These are phyloP conservation scores for Drechslera avenae DNA, from an alignment of 2,329 filamentous ascomycete genomes.

Conservation along the genomic window DNA sequence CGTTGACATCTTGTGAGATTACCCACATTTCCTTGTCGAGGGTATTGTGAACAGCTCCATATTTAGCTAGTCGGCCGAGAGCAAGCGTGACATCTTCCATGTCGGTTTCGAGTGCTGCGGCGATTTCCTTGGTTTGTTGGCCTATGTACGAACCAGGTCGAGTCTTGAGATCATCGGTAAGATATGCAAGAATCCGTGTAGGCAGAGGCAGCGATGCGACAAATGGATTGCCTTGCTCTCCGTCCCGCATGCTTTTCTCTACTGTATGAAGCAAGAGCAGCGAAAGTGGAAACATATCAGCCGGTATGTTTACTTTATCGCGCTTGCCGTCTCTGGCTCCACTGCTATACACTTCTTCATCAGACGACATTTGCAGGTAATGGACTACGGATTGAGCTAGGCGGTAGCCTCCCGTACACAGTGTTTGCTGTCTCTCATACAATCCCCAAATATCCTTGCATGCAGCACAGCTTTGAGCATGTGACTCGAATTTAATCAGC, in stretches of 20 bases:
- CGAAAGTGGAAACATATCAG: constrained; percentile 19
- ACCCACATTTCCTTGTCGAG: constrained; percentile 25
- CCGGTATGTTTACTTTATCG: constrained; percentile 28
- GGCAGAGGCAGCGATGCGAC: constrained; percentile 7
- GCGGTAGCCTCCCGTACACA: constrained; percentile 32
- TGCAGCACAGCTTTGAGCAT: constrained; percentile 28
- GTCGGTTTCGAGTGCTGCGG: constrained; percentile 5
- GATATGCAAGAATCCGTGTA: constrained; percentile 13
- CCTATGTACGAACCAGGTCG: constrained; percentile 29
- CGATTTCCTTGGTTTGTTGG: constrained; percentile 11
- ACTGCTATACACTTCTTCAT: constrained; percentile 28
- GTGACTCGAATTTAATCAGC: constrained; percentile 34
- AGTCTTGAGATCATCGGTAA: constrained; percentile 17
- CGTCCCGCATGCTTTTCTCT: constrained; percentile 16
- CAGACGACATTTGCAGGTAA: constrained; percentile 29
- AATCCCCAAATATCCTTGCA: constrained; percentile 18
- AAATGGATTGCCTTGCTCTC: not conserved
- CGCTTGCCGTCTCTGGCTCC: constrained; percentile 12
- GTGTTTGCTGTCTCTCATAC: not conserved
- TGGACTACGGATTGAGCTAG: constrained; percentile 26
- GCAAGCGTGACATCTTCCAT: not conserved
- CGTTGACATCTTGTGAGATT: constrained; percentile 1
- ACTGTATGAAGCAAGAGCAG: constrained; percentile 26
- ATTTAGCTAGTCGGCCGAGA: constrained; percentile 7
- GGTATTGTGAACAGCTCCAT: constrained; percentile 21